A percentile compares a stretch with the other conserved stretches of the same genome.
These are phyloP conservation scores for Waitea zeae DNA, from an alignment of 1,284 basidiomycete species.

Conservation along the genomic window DNA sequence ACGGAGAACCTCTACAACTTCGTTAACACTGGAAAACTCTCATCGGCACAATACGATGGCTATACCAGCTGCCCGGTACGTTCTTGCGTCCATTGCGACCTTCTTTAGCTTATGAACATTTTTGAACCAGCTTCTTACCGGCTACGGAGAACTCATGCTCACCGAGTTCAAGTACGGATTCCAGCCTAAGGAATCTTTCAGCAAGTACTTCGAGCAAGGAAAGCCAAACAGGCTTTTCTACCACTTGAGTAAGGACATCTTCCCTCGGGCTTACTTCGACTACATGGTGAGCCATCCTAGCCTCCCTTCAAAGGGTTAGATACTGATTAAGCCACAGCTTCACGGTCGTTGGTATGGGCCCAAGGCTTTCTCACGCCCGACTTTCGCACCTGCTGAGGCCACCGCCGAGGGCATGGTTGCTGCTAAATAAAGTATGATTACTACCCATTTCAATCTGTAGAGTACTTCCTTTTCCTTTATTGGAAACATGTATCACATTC, in stretches of 20 bases:
- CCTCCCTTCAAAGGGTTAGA: background rate
- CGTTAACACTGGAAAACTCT: slow-evolving; percentile 54
- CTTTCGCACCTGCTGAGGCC: no score
- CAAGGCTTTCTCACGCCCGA: slow-evolving; percentile 31
- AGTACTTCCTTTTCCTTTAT: no score
- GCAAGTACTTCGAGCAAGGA: slow-evolving; percentile 51
- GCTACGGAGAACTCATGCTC: slow-evolving; percentile 76
- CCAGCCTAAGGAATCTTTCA: slow-evolving; percentile 77
- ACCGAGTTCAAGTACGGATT: slow-evolving; percentile 85
- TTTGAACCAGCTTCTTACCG: slow-evolving; percentile 51
- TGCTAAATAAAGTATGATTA: no score
- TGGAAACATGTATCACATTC: no score
- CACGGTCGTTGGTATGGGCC: slow-evolving; percentile 55
- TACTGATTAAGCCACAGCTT: no score
- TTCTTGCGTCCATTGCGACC: slow-evolving; percentile 11
- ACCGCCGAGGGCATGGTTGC: no score
- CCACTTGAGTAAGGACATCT: slow-evolving; percentile 76
- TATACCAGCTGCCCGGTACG: slow-evolving; percentile 74
- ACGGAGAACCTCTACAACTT: slow-evolving; percentile 76
- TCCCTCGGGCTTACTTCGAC: slow-evolving; percentile 84
- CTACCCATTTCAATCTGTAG: no score
- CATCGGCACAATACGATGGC: slow-evolving; percentile 58
- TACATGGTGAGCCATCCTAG: slow-evolving; percentile 47
- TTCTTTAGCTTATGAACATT: slow-evolving; percentile 2
- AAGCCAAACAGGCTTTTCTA: slow-evolving; percentile 67